Evolutionary conservation across 306 rosid species (phyloP), one percentile per base, ranked within the genome.

Genomic region (Mucuna pruriens): DNA sequence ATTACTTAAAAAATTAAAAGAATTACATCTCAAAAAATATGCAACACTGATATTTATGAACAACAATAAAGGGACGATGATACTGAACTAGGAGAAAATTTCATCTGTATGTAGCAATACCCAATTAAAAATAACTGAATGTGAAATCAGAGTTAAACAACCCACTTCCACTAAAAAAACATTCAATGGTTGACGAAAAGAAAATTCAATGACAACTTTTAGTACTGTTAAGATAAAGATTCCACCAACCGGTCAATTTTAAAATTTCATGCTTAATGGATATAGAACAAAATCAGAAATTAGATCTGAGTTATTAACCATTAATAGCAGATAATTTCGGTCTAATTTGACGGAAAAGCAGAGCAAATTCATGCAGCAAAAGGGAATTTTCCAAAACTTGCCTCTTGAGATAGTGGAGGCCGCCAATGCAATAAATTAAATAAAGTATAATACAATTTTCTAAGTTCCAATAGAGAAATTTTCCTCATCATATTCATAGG

Each of bases 391-490:
- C 66, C 61, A 78, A 85, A 77, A 79, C 79, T 67, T 34, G 89
- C 76, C 82, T 52, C 76, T 20, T 51, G 3, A 42, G 60, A 66
- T 60, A 73, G 38, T 12, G 72, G 74, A 81, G 52, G 64, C 58
- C 77, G 54, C 57, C 61, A 34, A 71, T 39, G 49, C 80, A 84
- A 79, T 83, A 71, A 78, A 79, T 74, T 85, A 73, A 73, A 74
- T 67, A 46, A 67, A 67, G 85, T 58, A 29, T 74, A 69, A 34
- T 74, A 74, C 83, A 77, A 58, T 67, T 52, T 76, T 77, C 20
- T 71, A 76, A 17, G 31, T 74, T n/a, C 74, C 22, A 19, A 66
- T 72, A 83, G 71, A 83, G 66, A 84, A 40, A 72, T 65, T 58
- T 80, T 62, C 76, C 77, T 84, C 87, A 33, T 54, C 79, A 65